These are phyloP conservation scores for Trichosporon coremiiforme DNA, from an alignment of 1,284 basidiomycete genomes.

Conservation along the genomic window DNA sequence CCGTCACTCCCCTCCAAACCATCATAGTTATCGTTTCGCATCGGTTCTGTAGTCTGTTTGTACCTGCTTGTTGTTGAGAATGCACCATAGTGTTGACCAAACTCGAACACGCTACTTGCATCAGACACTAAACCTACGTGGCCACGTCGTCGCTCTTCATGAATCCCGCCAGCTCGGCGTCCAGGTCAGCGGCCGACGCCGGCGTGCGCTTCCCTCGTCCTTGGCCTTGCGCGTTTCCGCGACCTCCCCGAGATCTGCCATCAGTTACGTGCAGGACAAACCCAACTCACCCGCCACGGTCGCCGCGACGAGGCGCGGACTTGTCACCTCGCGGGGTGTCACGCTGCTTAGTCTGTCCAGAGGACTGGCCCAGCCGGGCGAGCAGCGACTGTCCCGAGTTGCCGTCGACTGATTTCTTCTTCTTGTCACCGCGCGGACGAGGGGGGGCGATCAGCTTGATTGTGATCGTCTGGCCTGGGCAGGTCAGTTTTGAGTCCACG, in stretches of 20 bases:
- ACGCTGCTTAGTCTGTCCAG: neutral
- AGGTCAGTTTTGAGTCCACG: too few species aligned
- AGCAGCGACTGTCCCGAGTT: conserved; percentile 16
- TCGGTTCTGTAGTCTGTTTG: neutral
- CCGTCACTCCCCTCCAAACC: neutral
- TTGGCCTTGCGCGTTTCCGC: neutral
- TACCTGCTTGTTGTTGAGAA: neutral
- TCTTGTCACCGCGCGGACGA: conserved; percentile 16
- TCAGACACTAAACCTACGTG: conserved; percentile 16
- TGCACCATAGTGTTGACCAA: too few species aligned
- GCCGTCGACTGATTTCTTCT: conserved; percentile 5
- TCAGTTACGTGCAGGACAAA: neutral
- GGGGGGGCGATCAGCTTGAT: conserved; percentile 62
- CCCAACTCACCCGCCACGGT: conserved; percentile 34
- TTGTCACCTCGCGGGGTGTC: neutral
- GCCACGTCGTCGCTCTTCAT: conserved; percentile 66
- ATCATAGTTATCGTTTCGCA: neutral
- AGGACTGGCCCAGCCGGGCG: conserved; percentile 3
- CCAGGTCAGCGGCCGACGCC: conserved; percentile 78
- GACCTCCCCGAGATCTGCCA: neutral
- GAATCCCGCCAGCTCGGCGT: conserved; percentile 87
- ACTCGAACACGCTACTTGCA: neutral
- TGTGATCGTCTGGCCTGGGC: conserved; percentile 75
- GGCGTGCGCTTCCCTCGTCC: conserved; percentile 58
- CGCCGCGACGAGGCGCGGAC: conserved; percentile 29